Base-by-base conservation (phyloP, 1,284 basidiomycete genomes). In the Fomes fomentarius region DNA sequence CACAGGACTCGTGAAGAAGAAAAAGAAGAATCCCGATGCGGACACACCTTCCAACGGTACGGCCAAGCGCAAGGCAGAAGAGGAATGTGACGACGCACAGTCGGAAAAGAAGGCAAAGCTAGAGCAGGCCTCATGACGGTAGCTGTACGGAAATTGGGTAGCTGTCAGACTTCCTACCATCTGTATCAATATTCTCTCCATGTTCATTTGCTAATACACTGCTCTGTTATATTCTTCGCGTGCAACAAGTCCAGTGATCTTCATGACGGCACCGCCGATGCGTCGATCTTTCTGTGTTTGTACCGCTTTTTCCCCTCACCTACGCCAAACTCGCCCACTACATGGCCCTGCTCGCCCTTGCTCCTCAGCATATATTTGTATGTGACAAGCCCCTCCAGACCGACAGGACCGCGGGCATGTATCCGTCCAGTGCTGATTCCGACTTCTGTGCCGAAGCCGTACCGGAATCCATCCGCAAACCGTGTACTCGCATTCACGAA, bases 361-460 rank as follows among this genome's bases (percentile, higher is more conserved):
- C 93, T 93, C 71, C 82, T 77, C 72, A 98, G 74, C 75, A 94
- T 84, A 71, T 96, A 98, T 74, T 97, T 98, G 79, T 98, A 97
- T 57, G 89, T 96, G 42, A 95, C 91, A 58, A 98, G 76, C 1
- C 97, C 97, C 61, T 98, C 95, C 48, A 99, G 76, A 0, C 97
- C 97, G 1, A 99, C 97, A 0, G 97, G 97, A 2, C 97, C 97
- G 26, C 97, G 80, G 2, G 97, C 96, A 67, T 99, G 97, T 50
- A 97, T 98, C 65, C 93, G 89, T 2, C 95, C 95, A 0, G 97
- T 99, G 68, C 89, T 92, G 68, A 99, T 98, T 9, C 97, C 97
- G 1, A 99, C 96, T 73, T 99, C 97, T 1, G 97, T 96, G 1
- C 97, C 97, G 61, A 98, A 93, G 0, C 97, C 97, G 71, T 95